These are phyloP conservation scores for Colletotrichum sp. DNA, from an alignment of 2,329 filamentous ascomycete species.

Conservation along the genomic window DNA sequence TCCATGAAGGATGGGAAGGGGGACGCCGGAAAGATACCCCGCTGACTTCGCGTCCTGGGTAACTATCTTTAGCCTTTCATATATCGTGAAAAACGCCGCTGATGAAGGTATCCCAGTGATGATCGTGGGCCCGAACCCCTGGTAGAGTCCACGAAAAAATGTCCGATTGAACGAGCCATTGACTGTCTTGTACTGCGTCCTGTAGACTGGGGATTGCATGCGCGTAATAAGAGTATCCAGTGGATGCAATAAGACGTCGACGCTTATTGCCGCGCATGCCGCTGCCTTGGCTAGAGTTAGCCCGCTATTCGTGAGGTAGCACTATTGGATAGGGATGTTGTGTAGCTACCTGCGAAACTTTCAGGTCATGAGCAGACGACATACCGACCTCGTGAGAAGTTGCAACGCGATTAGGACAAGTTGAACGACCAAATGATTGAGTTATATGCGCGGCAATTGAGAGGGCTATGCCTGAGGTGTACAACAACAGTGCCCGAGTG, in stretches of 20 bases:
- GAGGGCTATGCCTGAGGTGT: background rate
- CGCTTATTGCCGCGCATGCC: conserved; percentile 9
- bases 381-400: accelerated
- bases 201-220: conserved; percentile 22
- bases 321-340: background rate
- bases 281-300: background rate
- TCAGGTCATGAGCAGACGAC: background rate
- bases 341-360: background rate
- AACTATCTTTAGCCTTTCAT: conserved; percentile 19
- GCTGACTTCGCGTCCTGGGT: background rate
- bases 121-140: conserved; percentile 25
- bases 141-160: conserved; percentile 23
- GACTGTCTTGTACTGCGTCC: conserved; percentile 14
- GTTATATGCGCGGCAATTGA: background rate
- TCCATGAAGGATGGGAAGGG: conserved; percentile 12
- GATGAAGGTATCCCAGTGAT: conserved; percentile 20
- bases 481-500: background rate
- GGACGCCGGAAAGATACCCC: background rate
- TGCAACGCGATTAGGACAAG: accelerated
- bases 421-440: accelerated
- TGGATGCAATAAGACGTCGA: conserved; percentile 22
- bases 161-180: conserved; percentile 10
- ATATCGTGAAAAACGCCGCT: conserved; percentile 23
- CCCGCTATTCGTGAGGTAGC: background rate
- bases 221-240: conserved; percentile 24